Percentiles rank a stretch among this genome's conserved stretches.
phyloP scores from a whole-genome alignment of 768 basidiomycete species.

The Lactarius hatsudake region DNA sequence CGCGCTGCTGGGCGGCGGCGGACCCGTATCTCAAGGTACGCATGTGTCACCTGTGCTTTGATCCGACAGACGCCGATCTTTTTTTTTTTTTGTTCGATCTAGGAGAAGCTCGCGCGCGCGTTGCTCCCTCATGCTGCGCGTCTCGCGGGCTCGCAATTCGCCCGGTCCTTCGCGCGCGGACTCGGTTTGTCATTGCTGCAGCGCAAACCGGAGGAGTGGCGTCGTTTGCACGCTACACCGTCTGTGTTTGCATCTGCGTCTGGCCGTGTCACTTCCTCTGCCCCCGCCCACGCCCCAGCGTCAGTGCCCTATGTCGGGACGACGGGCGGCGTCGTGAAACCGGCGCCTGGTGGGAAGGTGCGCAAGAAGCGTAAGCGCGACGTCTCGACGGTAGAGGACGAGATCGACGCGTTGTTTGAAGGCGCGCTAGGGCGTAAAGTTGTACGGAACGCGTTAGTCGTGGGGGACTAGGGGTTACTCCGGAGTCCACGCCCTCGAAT shows the following conservation, averaged over 20 bases:
- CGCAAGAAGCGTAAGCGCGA: conserved; percentile 49
- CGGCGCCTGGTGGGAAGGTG: neutral
- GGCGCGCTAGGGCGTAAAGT: conserved; percentile 53
- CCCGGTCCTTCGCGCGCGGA: conserved; percentile 81
- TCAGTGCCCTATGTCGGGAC: neutral
- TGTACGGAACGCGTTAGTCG: conserved; percentile 50
- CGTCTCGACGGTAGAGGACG: conserved; percentile 61
- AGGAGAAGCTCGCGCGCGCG: conserved; percentile 92
- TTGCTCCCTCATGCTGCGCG: conserved; percentile 67
- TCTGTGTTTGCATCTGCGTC: conserved; percentile 31
- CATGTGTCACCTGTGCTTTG: neutral
- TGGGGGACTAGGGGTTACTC: neutral
- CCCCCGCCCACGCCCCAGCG: neutral
- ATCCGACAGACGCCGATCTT: neutral
- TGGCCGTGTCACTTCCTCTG: neutral
- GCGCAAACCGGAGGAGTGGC: conserved; percentile 84
- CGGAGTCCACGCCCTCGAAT: neutral
- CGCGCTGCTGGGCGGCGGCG: conserved; percentile 87
- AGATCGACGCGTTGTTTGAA: conserved; percentile 75
- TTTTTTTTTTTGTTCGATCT: neutral
- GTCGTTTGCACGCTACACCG: conserved; percentile 54
- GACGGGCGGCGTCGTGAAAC: neutral
- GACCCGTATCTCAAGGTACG: conserved; percentile 89
- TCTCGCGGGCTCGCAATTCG: conserved; percentile 77
- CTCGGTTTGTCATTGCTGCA: conserved; percentile 76